These are phyloP conservation scores for Discostella stelligera DNA, from an alignment of 352 stramenopile species.

Conservation along the genomic window DNA sequence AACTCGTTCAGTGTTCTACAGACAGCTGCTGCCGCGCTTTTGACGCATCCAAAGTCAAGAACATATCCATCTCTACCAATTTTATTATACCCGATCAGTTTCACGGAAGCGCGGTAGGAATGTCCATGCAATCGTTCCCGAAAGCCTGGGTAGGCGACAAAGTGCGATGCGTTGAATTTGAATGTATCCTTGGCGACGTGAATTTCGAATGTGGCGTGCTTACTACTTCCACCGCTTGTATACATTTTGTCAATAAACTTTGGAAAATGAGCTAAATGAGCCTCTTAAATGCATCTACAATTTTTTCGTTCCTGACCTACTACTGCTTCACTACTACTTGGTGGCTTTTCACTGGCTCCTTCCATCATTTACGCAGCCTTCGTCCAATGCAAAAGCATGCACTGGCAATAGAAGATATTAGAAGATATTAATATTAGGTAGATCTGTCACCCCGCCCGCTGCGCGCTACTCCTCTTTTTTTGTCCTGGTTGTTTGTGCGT, in stretches of 20 bases:
- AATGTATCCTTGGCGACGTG: constrained; percentile 84
- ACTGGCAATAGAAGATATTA: too few relatives aligned
- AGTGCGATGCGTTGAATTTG: constrained; percentile 88
- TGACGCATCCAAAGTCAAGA: constrained; percentile 97
- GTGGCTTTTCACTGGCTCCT: not conserved
- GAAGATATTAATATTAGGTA: too few relatives aligned
- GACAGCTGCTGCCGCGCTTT: constrained; percentile 90
- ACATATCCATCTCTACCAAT: constrained; percentile 94
- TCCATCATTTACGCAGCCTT: not conserved
- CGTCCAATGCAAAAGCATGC: too few relatives aligned
- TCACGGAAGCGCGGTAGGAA: constrained; percentile 95
- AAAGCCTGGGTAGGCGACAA: constrained; percentile 87
- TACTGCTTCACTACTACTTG: not conserved
- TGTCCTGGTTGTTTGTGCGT: too few relatives aligned
- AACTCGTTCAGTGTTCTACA: constrained; percentile 97
- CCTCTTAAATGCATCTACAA: not conserved
- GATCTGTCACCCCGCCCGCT: too few relatives aligned
- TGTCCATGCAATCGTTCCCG: constrained; percentile 96
- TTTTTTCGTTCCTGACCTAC: not conserved
- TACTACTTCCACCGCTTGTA: not conserved
- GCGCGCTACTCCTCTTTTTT: too few relatives aligned
- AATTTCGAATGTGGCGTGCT: constrained; percentile 63
- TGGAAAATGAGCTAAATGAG: not conserved
- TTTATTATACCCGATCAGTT: constrained; percentile 57
- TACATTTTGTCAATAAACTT: not conserved